Percentiles rank a stretch among this genome's conserved stretches.
Evolutionary conservation across 371 early-diverging fungal species (phyloP).

Genomic region (Actinomucor elegans): DNA sequence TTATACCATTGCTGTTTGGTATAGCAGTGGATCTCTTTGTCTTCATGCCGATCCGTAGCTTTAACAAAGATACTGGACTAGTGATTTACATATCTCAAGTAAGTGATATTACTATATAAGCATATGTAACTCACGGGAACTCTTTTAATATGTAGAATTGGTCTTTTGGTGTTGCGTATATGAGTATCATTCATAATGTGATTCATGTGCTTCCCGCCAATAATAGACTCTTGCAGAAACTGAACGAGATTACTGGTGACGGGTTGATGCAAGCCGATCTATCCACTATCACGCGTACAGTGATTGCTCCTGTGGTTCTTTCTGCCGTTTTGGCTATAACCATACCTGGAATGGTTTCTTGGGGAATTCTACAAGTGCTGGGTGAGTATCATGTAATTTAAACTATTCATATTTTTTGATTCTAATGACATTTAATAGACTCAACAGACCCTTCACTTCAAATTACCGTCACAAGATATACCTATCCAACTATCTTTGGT

Average conservation of each 20-base stretch:
- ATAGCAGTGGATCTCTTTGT: conserved; percentile 58
- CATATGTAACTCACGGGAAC: too few species aligned
- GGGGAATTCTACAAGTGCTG: conserved; percentile 17
- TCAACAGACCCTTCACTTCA: conserved; percentile 16
- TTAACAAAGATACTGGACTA: conserved; percentile 30
- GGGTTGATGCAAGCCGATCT: conserved; percentile 27
- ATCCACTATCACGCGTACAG: conserved; percentile 29
- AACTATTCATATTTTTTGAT: background rate
- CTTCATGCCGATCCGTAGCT: conserved; percentile 50
- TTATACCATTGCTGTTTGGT: conserved; percentile 55
- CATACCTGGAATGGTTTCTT: conserved; percentile 20
- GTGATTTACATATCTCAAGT: conserved; percentile 55
- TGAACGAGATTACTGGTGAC: conserved; percentile 31
- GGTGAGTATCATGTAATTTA: conserved; percentile 14
- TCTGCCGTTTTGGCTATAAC: conserved; percentile 16
- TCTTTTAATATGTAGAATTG: conserved; percentile 43
- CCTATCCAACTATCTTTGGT: conserved; percentile 25
- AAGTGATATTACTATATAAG: too few species aligned
- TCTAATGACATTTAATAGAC: conserved; percentile 2
- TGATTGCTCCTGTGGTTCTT: conserved; percentile 33
- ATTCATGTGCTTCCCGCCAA: conserved; percentile 45
- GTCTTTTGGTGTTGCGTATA: conserved; percentile 60
- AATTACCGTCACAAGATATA: conserved; percentile 22
- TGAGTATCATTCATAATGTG: conserved; percentile 51
- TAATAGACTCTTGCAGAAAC: conserved; percentile 33